phyloP scores from a whole-genome alignment of 768 basidiomycete species.

The Paxillus rubicundulus region DNA sequence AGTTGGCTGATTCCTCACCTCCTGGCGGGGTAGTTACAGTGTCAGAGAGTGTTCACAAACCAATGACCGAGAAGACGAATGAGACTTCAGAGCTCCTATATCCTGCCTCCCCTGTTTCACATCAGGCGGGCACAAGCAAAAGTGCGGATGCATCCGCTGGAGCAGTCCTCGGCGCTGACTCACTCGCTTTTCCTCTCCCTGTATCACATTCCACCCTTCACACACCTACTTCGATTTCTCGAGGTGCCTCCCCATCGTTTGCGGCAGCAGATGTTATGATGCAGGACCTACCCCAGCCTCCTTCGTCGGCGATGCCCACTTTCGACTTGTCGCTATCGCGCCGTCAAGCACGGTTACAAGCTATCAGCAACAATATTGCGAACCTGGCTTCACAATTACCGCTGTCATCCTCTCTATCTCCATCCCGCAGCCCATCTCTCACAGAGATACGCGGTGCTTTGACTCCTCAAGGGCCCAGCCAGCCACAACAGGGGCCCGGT shows the following conservation, averaged over 20 bases:
- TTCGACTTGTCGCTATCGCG: conserved; percentile 7
- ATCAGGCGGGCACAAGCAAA: neutral
- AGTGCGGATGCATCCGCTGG: neutral
- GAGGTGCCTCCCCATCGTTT: neutral
- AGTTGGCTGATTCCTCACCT: conserved; percentile 13
- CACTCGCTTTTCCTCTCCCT: neutral
- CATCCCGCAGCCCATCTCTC: conserved; percentile 2
- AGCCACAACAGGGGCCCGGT: neutral
- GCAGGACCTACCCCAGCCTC: neutral
- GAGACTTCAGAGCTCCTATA: neutral
- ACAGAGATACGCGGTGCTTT: neutral
- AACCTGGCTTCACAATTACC: conserved; percentile 6
- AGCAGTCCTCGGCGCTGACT: neutral
- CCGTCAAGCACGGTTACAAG: conserved; percentile 15
- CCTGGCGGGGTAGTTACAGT: conserved; percentile 4
- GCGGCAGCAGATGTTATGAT: neutral
- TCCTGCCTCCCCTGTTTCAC: neutral
- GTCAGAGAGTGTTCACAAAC: neutral
- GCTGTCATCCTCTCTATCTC: conserved; percentile 6
- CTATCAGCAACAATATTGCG: conserved; percentile 12
- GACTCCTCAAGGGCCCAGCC: neutral
- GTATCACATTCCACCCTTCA: neutral
- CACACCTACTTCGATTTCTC: neutral
- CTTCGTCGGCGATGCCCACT: neutral
- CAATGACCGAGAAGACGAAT: neutral